Evolutionary conservation across 2,329 filamentous ascomycete genomes (phyloP).

Genomic region (Helminthosporium solani): DNA sequence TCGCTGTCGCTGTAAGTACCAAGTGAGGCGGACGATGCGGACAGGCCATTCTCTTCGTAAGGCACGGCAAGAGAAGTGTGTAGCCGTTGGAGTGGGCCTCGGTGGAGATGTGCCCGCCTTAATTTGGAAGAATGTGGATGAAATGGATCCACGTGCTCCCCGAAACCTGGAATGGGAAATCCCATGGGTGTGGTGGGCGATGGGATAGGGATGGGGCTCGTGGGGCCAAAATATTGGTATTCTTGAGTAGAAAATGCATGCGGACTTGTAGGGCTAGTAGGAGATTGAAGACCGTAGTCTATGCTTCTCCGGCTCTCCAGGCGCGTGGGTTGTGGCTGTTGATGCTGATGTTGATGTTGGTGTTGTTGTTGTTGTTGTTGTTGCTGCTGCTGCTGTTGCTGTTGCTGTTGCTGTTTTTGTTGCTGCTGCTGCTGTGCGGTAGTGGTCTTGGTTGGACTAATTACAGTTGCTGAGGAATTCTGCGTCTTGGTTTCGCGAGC

Average conservation of each 20-base stretch:
- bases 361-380: too few species aligned
- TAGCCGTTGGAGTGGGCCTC: slow-evolving; percentile 45
- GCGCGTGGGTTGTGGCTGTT: slow-evolving; percentile 26
- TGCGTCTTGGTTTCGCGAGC: slow-evolving; percentile 31
- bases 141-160: slow-evolving; percentile 42
- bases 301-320: slow-evolving; percentile 32
- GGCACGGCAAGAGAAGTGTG: slow-evolving; percentile 45
- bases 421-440: slow-evolving; percentile 15
- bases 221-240: slow-evolving; percentile 39
- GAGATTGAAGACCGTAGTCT: slow-evolving; percentile 38
- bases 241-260: slow-evolving; percentile 38
- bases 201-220: slow-evolving; percentile 44
- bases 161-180: slow-evolving; percentile 43
- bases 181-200: slow-evolving; percentile 37
- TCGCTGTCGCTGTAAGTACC: slow-evolving; percentile 52
- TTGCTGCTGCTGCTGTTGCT: too few species aligned
- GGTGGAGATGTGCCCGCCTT: slow-evolving; percentile 40
- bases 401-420: too few species aligned
- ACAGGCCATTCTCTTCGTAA: slow-evolving; percentile 46
- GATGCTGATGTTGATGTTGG: too few species aligned
- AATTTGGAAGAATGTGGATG: slow-evolving; percentile 39
- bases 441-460: slow-evolving; percentile 17
- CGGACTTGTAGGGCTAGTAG: slow-evolving; percentile 40
- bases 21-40: slow-evolving; percentile 48
- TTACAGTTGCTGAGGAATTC: slow-evolving; percentile 24